Conservation (phyloP, 352 stramenopile genomes). For the Pythium utonaiense region DNA sequence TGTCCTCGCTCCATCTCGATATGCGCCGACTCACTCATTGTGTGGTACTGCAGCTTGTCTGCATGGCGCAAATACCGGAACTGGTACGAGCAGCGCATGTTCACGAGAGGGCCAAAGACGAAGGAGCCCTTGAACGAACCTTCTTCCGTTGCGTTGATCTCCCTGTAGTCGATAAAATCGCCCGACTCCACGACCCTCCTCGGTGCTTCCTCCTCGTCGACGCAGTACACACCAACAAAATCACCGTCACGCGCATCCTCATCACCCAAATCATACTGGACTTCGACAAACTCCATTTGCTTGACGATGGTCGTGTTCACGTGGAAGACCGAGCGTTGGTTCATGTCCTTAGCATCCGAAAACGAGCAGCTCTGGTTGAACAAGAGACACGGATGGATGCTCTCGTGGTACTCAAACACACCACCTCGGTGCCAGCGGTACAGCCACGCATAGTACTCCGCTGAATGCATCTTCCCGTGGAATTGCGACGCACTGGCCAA, state of each 20-base stretch:
- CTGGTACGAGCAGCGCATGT: slow-evolving; percentile 48
- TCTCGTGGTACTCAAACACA: slow-evolving; percentile 33
- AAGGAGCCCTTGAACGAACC: slow-evolving; percentile 14
- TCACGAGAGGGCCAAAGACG: slow-evolving; percentile 39
- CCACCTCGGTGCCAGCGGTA: slow-evolving; percentile 35
- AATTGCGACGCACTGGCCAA: not conserved
- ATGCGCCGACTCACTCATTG: slow-evolving; percentile 22
- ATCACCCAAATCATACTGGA: slow-evolving; percentile 18
- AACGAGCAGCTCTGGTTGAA: slow-evolving; percentile 23
- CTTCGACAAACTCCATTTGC: slow-evolving; percentile 24
- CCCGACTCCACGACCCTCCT: not conserved
- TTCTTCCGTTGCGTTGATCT: slow-evolving; percentile 12
- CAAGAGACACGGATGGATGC: slow-evolving; percentile 26
- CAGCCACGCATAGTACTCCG: slow-evolving; percentile 16
- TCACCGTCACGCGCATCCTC: slow-evolving; percentile 15
- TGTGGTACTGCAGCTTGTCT: slow-evolving; percentile 13
- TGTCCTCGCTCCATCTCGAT: slow-evolving; percentile 29
- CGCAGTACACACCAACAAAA: slow-evolving; percentile 38
- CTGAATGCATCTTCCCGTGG: not conserved
- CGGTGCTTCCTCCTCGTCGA: slow-evolving; percentile 25
- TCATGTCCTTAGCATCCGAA: slow-evolving; percentile 6
- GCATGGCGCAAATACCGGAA: slow-evolving; percentile 31
- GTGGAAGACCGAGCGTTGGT: slow-evolving; percentile 3
- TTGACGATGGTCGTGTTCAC: slow-evolving; percentile 36
- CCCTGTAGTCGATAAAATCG: slow-evolving; percentile 32